Conservation (phyloP, 2,329 filamentous ascomycete species). For the Ampelomyces quisqualis region DNA sequence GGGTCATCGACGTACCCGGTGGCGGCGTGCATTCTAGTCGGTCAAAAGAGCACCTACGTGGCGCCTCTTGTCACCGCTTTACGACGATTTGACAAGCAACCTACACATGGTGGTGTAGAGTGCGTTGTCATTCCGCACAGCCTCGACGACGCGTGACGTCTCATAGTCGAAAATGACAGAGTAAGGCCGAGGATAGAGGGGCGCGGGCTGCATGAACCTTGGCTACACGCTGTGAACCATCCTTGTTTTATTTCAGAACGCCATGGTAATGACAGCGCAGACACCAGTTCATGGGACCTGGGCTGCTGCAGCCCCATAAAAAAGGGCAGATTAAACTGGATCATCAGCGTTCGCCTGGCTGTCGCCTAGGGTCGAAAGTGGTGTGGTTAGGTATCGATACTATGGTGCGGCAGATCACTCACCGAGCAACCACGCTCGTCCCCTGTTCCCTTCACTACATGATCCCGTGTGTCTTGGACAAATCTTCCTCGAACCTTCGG, state of each 20-base stretch:
- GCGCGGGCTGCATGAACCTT: slow-evolving; percentile 24
- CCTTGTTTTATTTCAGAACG: slow-evolving; percentile 18
- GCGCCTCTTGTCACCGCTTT: slow-evolving; percentile 27
- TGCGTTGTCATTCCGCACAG: slow-evolving; percentile 26
- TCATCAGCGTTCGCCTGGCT: slow-evolving; percentile 12
- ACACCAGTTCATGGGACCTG: slow-evolving; percentile 10
- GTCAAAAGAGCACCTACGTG: slow-evolving; percentile 29
- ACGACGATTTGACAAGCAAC: slow-evolving; percentile 5
- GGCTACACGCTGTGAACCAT: slow-evolving; percentile 23
- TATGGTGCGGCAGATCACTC: slow-evolving; percentile 16
- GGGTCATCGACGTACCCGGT: slow-evolving; percentile 30
- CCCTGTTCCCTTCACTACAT: slow-evolving; percentile 3
- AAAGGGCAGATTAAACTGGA: slow-evolving; percentile 9
- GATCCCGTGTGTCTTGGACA: slow-evolving; percentile 6
- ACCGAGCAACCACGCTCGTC: not conserved
- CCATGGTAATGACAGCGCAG: slow-evolving; percentile 13
- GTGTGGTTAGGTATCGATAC: slow-evolving; percentile 17
- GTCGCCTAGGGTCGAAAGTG: slow-evolving; percentile 5
- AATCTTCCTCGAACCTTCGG: slow-evolving; percentile 13
- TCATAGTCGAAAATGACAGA: slow-evolving; percentile 13
- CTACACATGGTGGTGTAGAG: slow-evolving; percentile 20
- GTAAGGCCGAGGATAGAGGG: slow-evolving; percentile 4
- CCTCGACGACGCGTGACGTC: slow-evolving; percentile 15
- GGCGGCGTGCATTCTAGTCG: slow-evolving; percentile 19
- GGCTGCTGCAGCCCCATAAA: slow-evolving; percentile 3